These are phyloP conservation scores for Cenococcum geophilum DNA, from an alignment of 495 filamentous ascomycete genomes.

Conservation along the genomic window DNA sequence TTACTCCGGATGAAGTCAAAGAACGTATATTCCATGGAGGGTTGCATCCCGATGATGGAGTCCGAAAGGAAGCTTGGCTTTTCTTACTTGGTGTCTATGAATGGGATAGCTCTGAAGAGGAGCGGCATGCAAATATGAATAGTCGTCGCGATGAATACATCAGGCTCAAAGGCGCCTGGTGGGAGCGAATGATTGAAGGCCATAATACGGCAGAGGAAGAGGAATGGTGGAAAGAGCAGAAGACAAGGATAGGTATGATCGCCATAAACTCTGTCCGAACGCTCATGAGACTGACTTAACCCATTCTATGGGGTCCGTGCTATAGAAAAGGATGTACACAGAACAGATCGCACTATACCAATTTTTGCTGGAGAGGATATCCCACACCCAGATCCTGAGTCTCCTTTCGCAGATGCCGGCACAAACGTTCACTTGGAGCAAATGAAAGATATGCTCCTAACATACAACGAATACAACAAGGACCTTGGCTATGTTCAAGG, in stretches of 20 bases:
- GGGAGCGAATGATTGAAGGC: constrained; percentile 84
- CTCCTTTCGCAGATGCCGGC: constrained; percentile 81
- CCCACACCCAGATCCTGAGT: constrained; percentile 95
- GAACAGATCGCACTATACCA: constrained; percentile 86
- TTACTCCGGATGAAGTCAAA: constrained; percentile 88
- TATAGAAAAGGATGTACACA: constrained; percentile 94
- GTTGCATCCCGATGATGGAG: constrained; percentile 79
- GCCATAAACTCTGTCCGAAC: constrained; percentile 15
- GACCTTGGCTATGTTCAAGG: constrained; percentile 95
- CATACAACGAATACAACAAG: constrained; percentile 94
- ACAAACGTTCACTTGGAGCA: constrained; percentile 98
- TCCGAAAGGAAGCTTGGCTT: constrained; percentile 93
- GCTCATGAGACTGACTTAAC: constrained; percentile 39
- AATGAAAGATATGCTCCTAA: constrained; percentile 97
- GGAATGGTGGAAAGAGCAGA: constrained; percentile 96
- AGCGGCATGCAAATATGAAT: constrained; percentile 71
- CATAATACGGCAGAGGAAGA: constrained; percentile 67
- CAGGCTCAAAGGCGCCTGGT: constrained; percentile 89
- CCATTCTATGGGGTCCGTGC: constrained; percentile 43
- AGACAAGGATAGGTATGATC: constrained; percentile 77
- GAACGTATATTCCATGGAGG: constrained; percentile 95
- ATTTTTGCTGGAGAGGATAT: constrained; percentile 95
- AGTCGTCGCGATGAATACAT: constrained; percentile 91
- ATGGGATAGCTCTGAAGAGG: constrained; percentile 79
- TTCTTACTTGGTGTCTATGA: constrained; percentile 87